These are phyloP conservation scores for Obelidium mucronatum DNA, from an alignment of 192 early-diverging fungal genomes.

Conservation along the genomic window DNA sequence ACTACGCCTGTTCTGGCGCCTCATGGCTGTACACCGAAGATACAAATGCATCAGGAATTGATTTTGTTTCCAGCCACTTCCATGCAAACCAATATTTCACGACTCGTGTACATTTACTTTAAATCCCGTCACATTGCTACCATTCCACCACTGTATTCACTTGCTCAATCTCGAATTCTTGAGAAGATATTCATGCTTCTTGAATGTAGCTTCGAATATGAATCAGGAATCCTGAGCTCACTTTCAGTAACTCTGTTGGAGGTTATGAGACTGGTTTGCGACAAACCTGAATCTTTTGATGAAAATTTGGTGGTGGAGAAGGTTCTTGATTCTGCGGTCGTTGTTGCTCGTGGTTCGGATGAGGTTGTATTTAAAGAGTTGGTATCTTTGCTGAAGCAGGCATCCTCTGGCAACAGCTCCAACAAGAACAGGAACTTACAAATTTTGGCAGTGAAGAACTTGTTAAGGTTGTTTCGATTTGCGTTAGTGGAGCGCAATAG, in stretches of 20 bases:
- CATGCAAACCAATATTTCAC: neutral
- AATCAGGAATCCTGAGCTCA: neutral
- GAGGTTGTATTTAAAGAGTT: neutral
- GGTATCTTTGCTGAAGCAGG: neutral
- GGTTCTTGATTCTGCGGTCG: neutral
- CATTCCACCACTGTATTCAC: neutral
- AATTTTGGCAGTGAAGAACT: too few species aligned
- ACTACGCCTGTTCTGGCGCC: neutral
- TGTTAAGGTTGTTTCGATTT: neutral
- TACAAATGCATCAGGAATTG: neutral
- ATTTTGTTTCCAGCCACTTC: neutral
- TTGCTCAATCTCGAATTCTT: neutral
- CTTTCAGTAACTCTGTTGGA: neutral
- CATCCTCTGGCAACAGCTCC: too few species aligned
- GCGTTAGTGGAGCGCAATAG: neutral
- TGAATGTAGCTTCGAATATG: conserved; percentile 8
- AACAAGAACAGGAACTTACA: too few species aligned
- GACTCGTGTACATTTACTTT: neutral
- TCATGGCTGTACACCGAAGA: neutral
- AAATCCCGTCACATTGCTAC: neutral
- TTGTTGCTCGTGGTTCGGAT: neutral
- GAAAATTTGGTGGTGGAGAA: neutral
- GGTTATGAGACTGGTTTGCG: neutral
- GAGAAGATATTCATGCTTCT: neutral
- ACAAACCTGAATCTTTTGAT: neutral